phyloP scores from a whole-genome alignment of 1,139 yeast species.

The Hyphopichia pseudoburtonii region DNA sequence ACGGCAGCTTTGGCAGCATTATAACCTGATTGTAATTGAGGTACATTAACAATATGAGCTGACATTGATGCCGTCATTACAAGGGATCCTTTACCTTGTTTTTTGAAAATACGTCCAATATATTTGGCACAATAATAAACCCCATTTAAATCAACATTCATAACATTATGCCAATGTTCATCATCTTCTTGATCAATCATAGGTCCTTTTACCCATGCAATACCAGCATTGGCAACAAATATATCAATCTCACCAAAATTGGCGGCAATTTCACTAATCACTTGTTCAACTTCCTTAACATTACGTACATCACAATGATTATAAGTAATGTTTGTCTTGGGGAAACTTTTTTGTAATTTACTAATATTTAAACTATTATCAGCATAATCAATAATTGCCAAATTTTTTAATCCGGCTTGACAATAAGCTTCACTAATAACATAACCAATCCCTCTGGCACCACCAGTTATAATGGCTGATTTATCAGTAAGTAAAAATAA shows the following conservation, averaged over 20 bases:
- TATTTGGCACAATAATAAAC: slow-evolving; percentile 47
- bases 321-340: slow-evolving; percentile 33
- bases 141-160: slow-evolving; percentile 46
- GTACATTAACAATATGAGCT: slow-evolving; percentile 64
- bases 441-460: slow-evolving; percentile 46
- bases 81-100: slow-evolving; percentile 49
- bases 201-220: slow-evolving; percentile 44
- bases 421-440: slow-evolving; percentile 46
- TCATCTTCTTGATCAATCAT: slow-evolving; percentile 42
- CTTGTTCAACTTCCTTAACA: slow-evolving; percentile 34
- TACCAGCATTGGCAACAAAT: slow-evolving; percentile 55
- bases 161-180: slow-evolving; percentile 45
- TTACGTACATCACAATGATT: slow-evolving; percentile 43
- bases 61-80: slow-evolving; percentile 67
- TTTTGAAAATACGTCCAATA: slow-evolving; percentile 39
- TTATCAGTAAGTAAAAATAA: slow-evolving; percentile 37
- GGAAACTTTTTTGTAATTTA: slow-evolving; percentile 27
- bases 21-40: slow-evolving; percentile 62
- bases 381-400: slow-evolving; percentile 46
- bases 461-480: slow-evolving; percentile 44
- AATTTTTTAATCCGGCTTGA: slow-evolving; percentile 43
- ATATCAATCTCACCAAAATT: slow-evolving; percentile 48
- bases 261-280: slow-evolving; percentile 29
- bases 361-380: slow-evolving; percentile 29
- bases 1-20: slow-evolving; percentile 47